These are phyloP conservation scores for Rostrohypoxylon terebratum DNA, from an alignment of 495 filamentous ascomycete genomes.

Conservation along the genomic window DNA sequence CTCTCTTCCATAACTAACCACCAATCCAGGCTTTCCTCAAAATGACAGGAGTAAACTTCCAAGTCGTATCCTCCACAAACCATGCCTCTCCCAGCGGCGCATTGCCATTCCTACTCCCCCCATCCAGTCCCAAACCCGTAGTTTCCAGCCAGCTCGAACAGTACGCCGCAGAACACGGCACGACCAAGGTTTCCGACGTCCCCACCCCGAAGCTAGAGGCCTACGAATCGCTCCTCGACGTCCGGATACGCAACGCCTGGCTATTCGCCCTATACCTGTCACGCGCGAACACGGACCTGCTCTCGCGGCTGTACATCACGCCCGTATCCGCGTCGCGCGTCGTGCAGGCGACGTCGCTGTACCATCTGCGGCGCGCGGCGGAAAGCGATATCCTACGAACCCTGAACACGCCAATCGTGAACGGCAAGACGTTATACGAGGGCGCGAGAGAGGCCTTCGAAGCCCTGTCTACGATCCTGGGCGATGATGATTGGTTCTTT, in stretches of 20 bases:
- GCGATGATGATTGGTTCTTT: slow-evolving; percentile 63
- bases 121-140: slow-evolving; percentile 62
- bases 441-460: slow-evolving; percentile 78
- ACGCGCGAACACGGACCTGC: slow-evolving; percentile 70
- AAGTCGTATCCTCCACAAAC: slow-evolving; percentile 81
- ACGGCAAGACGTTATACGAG: slow-evolving; percentile 71
- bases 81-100: slow-evolving; percentile 90
- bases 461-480: slow-evolving; percentile 78
- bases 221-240: slow-evolving; percentile 83
- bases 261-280: slow-evolving; percentile 84
- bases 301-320: slow-evolving; percentile 74
- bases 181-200: slow-evolving; percentile 19
- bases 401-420: slow-evolving; percentile 62
- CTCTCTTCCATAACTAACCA: slow-evolving; percentile 12
- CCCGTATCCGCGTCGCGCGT: slow-evolving; percentile 69
- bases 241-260: slow-evolving; percentile 87
- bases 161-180: slow-evolving; percentile 67
- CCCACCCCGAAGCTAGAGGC: slow-evolving; percentile 70
- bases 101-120: slow-evolving; percentile 86
- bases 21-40: slow-evolving; percentile 80
- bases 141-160: slow-evolving; percentile 73
- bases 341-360: slow-evolving; percentile 70
- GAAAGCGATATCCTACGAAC: slow-evolving; percentile 76
- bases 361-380: slow-evolving; percentile 77
- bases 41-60: slow-evolving; percentile 76